These are phyloP conservation scores for Yueomyces sinensis DNA, from an alignment of 805 yeast genomes.

Conservation along the genomic window DNA sequence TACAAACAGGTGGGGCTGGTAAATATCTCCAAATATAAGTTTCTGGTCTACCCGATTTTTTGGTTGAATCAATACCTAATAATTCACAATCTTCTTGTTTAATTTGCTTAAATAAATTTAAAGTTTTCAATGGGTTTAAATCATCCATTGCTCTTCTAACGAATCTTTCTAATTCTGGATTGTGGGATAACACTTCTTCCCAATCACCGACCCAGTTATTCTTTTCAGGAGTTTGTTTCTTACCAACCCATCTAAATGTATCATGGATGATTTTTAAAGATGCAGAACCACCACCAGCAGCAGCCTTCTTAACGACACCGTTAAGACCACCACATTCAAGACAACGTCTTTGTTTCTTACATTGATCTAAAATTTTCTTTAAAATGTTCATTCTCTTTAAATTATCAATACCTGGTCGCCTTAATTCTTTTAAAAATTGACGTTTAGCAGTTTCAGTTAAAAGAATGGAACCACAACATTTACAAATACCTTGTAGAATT, in stretches of 20 bases:
- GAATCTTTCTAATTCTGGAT: slow-evolving; percentile 83
- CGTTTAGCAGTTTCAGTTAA: slow-evolving; percentile 62
- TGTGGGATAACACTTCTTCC: slow-evolving; percentile 53
- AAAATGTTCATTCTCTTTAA: slow-evolving; percentile 81
- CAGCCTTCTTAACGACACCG: slow-evolving; percentile 96
- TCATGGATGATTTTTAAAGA: slow-evolving; percentile 92
- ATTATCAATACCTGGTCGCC: slow-evolving; percentile 82
- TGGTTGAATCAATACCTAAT: slow-evolving; percentile 73
- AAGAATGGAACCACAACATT: slow-evolving; percentile 68
- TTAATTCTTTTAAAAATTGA: slow-evolving; percentile 58
- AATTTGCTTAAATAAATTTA: slow-evolving; percentile 77
- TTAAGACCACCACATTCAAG: slow-evolving; percentile 75
- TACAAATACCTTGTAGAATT: slow-evolving; percentile 84
- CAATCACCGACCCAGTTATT: slow-evolving; percentile 79
- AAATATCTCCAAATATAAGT: slow-evolving; percentile 93
- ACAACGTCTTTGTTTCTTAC: slow-evolving; percentile 91
- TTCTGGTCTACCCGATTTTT: slow-evolving; percentile 83
- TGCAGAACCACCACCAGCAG: slow-evolving; percentile 83
- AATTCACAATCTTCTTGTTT: slow-evolving; percentile 83
- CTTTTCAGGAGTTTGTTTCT: slow-evolving; percentile 76
- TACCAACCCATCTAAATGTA: slow-evolving; percentile 90
- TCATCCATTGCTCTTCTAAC: slow-evolving; percentile 84
- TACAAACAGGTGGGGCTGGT: slow-evolving; percentile 99
- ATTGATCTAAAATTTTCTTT: slow-evolving; percentile 76
- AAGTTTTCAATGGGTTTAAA: slow-evolving; percentile 80